phyloP scores from a whole-genome alignment of 805 yeast genomes.

The Wickerhamomyces mucosus region DNA sequence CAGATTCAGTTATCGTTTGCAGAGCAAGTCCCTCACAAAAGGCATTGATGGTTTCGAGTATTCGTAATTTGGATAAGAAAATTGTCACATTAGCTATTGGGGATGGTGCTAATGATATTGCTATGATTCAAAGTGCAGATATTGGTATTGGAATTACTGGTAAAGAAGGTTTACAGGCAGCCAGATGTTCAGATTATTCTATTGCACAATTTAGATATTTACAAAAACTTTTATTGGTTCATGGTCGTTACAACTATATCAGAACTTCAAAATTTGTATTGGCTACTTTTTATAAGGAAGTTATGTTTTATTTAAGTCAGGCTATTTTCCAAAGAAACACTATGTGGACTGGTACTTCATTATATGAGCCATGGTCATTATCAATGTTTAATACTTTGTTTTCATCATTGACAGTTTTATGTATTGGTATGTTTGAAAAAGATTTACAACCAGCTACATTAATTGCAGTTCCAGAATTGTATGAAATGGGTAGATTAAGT shows the following conservation, averaged over 20 bases:
- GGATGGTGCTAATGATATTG: conserved; percentile 98
- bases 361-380: conserved; percentile 93
- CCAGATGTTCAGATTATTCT: conserved; percentile 88
- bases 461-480: conserved; percentile 85
- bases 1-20: conserved; percentile 90
- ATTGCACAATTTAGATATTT: conserved; percentile 89
- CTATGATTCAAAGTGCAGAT: conserved; percentile 98
- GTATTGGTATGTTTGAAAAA: conserved; percentile 92
- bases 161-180: conserved; percentile 94
- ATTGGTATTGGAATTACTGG: conserved; percentile 98
- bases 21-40: conserved; percentile 97
- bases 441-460: conserved; percentile 85
- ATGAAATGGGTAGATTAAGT: conserved; percentile 64
- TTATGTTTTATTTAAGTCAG: conserved; percentile 83
- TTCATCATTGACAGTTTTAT: conserved; percentile 84
- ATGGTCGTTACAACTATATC: conserved; percentile 92
- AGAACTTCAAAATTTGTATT: conserved; percentile 87
- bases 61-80: conserved; percentile 56
- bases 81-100: conserved; percentile 93
- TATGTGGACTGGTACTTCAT: conserved; percentile 83
- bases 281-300: conserved; percentile 91
- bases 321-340: conserved; percentile 79
- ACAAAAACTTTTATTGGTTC: conserved; percentile 76
- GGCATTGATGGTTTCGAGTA: conserved; percentile 76
- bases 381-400: conserved; percentile 96